phyloP scores from a whole-genome alignment of 331 rosid genomes.

The Stylosanthes scabra region DNA sequence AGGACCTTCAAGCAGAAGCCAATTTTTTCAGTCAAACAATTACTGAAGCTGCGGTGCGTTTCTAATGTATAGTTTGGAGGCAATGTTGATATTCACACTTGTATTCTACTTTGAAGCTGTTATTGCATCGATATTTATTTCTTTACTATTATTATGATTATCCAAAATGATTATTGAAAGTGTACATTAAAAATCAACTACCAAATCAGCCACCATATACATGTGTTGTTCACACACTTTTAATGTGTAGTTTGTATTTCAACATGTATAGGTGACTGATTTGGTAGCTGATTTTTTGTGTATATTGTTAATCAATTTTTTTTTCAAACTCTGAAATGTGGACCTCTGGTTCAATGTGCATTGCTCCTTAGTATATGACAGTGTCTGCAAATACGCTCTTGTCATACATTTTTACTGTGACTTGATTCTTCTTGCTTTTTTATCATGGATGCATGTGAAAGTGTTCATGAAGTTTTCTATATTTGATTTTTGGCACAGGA shows the following conservation, averaged over 20 bases:
- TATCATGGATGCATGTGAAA: constrained; percentile 1
- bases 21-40: constrained; percentile 66
- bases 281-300: no score
- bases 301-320: no score
- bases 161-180: no score
- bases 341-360: neutral
- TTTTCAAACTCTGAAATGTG: neutral
- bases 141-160: no score
- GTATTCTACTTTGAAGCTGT: neutral
- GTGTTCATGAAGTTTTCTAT: constrained; percentile 27
- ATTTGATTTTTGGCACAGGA: constrained; percentile 55
- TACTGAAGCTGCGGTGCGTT: constrained; percentile 66
- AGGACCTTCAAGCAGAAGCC: constrained; percentile 70
- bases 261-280: no score
- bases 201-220: no score
- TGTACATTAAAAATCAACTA: no score
- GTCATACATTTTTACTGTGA: constrained; percentile 12
- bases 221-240: no score
- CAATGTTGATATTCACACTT: neutral
- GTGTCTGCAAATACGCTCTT: constrained; percentile 3
- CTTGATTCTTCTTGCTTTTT: constrained; percentile 1
- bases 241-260: no score
- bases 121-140: neutral
- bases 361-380: neutral
- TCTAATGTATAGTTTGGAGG: neutral